These are phyloP conservation scores for Styphnolobium japonicum DNA, from an alignment of 306 rosid species.

Conservation along the genomic window DNA sequence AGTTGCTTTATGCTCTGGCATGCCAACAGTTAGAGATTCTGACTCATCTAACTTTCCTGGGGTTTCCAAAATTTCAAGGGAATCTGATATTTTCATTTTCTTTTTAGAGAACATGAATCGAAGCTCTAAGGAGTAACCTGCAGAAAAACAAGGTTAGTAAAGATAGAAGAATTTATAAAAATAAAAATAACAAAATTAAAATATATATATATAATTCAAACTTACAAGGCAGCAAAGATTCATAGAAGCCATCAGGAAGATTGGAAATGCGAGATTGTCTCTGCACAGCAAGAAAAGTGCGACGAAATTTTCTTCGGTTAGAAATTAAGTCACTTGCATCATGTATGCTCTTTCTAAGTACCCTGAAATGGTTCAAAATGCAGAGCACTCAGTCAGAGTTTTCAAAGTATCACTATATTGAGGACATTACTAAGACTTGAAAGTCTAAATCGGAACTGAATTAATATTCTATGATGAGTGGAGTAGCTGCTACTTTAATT, in stretches of 20 bases:
- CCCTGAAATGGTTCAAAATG: slow-evolving; percentile 50
- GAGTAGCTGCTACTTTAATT: slow-evolving; percentile 4
- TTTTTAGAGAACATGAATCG: slow-evolving; percentile 37
- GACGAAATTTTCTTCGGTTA: slow-evolving; percentile 44
- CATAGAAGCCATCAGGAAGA: slow-evolving; percentile 46
- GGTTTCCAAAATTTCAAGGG: slow-evolving; percentile 26
- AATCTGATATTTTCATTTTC: slow-evolving; percentile 32
- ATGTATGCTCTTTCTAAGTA: slow-evolving; percentile 39
- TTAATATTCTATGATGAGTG: background rate
- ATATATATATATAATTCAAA: slow-evolving; percentile 29
- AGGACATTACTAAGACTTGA: background rate
- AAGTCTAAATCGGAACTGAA: slow-evolving; percentile 4
- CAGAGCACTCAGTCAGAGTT: background rate
- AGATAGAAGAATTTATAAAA: slow-evolving; percentile 16
- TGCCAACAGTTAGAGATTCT: slow-evolving; percentile 34
- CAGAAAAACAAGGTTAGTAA: slow-evolving; percentile 33
- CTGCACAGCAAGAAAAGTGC: slow-evolving; percentile 34
- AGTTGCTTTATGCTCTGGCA: slow-evolving; percentile 32
- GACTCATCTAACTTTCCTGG: slow-evolving; percentile 22
- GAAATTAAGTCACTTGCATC: slow-evolving; percentile 58
- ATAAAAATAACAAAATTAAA: background rate
- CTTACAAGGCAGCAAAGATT: slow-evolving; percentile 68
- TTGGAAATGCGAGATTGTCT: slow-evolving; percentile 32
- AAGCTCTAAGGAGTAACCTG: slow-evolving; percentile 52
- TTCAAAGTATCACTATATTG: background rate